phyloP scores from a whole-genome alignment of 73 alveolate species.

The Symbiodinium natans region DNA sequence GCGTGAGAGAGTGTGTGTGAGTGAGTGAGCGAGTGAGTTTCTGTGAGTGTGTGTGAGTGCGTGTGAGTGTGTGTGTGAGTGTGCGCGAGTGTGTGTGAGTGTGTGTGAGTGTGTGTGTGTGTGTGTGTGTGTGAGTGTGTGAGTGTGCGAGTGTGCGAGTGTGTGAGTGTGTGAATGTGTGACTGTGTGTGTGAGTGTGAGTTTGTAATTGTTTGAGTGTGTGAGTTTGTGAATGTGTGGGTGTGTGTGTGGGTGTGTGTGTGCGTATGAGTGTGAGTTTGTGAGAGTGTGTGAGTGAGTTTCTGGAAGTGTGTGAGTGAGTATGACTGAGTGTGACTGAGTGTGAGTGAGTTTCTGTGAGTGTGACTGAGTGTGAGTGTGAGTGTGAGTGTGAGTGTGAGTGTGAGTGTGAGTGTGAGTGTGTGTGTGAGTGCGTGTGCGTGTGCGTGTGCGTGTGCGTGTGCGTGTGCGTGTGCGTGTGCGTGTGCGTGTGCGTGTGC shows the following conservation, averaged over 20 bases:
- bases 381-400: not conserved
- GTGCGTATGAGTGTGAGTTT: not conserved
- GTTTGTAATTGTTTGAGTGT: not conserved
- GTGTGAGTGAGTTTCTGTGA: not conserved
- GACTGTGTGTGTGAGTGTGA: too few species aligned
- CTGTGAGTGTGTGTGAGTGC: not conserved
- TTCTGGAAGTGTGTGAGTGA: not conserved
- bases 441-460: too few species aligned
- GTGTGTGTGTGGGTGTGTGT: too few species aligned
- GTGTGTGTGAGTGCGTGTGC: too few species aligned
- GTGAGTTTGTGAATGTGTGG: too few species aligned
- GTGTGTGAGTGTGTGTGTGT: slow-evolving; percentile 19
- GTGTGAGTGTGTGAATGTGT: too few species aligned
- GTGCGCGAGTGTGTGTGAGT: too few species aligned
- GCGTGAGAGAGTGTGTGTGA: too few species aligned
- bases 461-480: too few species aligned
- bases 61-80: slow-evolving; percentile 1
- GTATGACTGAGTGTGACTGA: not conserved
- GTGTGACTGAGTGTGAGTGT: not conserved
- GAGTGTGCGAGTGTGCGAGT: too few species aligned
- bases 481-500: too few species aligned
- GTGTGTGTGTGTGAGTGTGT: slow-evolving; percentile 1
- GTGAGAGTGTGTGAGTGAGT: not conserved
- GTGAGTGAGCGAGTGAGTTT: slow-evolving; percentile 1
- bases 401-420: too few species aligned